Base-by-base conservation (phyloP, 306 rosid species). In the Casuarina glauca region DNA sequence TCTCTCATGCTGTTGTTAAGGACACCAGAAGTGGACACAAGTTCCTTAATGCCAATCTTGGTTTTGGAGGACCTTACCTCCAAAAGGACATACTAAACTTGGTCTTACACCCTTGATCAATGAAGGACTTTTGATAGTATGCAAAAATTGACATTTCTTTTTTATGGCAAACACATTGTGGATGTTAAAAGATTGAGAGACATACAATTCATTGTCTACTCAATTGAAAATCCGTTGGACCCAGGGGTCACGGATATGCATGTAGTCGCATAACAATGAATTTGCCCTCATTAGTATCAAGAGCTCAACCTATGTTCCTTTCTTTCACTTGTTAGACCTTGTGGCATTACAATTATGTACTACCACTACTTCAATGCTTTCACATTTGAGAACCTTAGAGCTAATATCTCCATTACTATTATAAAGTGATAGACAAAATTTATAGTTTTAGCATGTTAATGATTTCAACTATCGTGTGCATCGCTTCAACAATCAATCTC, bases 1-100 rank as follows among this genome's bases (percentile, higher is more conserved):
- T 93, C 66, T 87, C 97, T 49, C 82, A 78, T 82, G 96, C 91
- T 11, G 84, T 93, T 4, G 89, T 96, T 49, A 89, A 76, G 70
- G 93, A 93, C 88, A 82, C 87, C 19, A 90, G 91, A 83, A 81
- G 90, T 57, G 97, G 97, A 57, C 72, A 92, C 0, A 90, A 79
- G 76, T 92, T 83, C 60, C 89, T 91, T 0, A 90, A 87, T 82
- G 91, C 96, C 3, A 92, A 96, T 79, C 93, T 92, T 62, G 97
- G 97, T n/a, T 92, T 92, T 85, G 97, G 97, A 16, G 97, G 97
- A 26, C 89, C 97, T 49, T 92, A 95, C 74, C 90, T 92, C 68
- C 97, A 92, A 71, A 92, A 92, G 75, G 96, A 90, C 81, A 89
- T 93, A 64, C 93, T 90, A 76, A 93, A 93, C 81, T 50, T 93